A percentile compares a stretch with the other conserved stretches of the same genome.
Conservation (phyloP, 1,139 yeast genomes). For the Arxiozyma bovina region DNA sequence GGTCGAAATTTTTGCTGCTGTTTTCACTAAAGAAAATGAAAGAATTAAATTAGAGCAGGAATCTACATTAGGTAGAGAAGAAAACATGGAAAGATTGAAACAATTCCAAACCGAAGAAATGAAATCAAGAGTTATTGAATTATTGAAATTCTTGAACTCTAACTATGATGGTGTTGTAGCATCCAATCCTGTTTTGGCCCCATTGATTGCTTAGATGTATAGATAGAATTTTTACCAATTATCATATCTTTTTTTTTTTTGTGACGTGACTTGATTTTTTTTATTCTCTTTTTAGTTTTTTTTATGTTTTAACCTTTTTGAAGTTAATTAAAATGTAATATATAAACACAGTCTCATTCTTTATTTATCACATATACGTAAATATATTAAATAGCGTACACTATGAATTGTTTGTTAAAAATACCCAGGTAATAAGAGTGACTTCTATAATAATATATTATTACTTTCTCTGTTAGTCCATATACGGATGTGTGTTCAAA, state of each 20-base stretch:
- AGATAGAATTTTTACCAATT: neutral
- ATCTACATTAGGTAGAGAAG: conserved; percentile 76
- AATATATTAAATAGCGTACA: neutral
- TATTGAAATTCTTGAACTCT: conserved; percentile 65
- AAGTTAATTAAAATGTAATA: too few species aligned
- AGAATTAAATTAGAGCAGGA: conserved; percentile 59
- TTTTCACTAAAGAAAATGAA: conserved; percentile 66
- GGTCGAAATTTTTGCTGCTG: conserved; percentile 58
- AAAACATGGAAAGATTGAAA: conserved; percentile 63
- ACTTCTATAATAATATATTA: too few species aligned
- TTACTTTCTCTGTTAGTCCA: neutral
- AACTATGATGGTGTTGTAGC: conserved; percentile 56
- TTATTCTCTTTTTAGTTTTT: too few species aligned
- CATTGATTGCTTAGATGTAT: conserved; percentile 35
- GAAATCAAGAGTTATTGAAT: conserved; percentile 53
- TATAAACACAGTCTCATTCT: neutral
- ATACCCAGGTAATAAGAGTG: neutral
- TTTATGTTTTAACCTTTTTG: neutral
- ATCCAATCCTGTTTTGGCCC: conserved; percentile 45
- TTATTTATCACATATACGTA: neutral
- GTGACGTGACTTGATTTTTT: too few species aligned
- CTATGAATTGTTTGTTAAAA: neutral
- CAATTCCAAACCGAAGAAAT: conserved; percentile 68
- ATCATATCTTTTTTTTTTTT: neutral
- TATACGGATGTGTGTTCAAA: neutral